Evolutionary conservation across 106 monocot species (phyloP), one percentile per base, ranked within the genome.

Genomic region (Triglochin maritima): DNA sequence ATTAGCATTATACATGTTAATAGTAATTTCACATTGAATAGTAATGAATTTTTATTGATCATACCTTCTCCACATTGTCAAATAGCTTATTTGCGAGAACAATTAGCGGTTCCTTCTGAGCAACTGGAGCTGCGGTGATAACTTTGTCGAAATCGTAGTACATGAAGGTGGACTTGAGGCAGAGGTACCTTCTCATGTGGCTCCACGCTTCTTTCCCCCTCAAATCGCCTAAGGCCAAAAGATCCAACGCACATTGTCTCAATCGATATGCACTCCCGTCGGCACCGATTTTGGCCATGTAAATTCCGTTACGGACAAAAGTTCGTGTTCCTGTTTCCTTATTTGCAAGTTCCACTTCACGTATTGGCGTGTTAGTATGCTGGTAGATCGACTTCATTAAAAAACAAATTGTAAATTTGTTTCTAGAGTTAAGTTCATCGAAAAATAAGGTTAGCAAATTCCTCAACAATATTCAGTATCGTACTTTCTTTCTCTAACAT

Each of bases 71-170:
- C 15, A 84, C 70, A 59, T 46, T 79, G 80, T 87, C 73, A 56
- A 87, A 87, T 52, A 87, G 66, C 17, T 72, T 72, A 71, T 70
- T 74, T 16, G 84, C 87, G 29, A 87, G 78, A 52, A 81, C 70
- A 4, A 72, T 59, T 13, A 87, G 76, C 7, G 75, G 77, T 41
- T 62, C 67, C 61, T 76, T 76, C 73, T 79, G 66, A 9, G 79
- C 70, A 6, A 50, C 79, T 8, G 72, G 11, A 42, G 83, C 81
- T 3, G 81, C 81, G n/a, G 75, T 54, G 70, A 84, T 84, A 55
- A 87, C 59, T 71, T 76, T 81, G 58, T 87, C 84, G 73, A 87
- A 87, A 43, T 87, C 84, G 41, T 67, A 87, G 79, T 84, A 87
- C 87, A 87, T 87, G 69, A 81, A 56, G 0, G 87, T 87, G 42